Evolutionary conservation across 306 rosid genomes (phyloP), one percentile per base, ranked within the genome.

Genomic region (Canavalia gladiata): DNA sequence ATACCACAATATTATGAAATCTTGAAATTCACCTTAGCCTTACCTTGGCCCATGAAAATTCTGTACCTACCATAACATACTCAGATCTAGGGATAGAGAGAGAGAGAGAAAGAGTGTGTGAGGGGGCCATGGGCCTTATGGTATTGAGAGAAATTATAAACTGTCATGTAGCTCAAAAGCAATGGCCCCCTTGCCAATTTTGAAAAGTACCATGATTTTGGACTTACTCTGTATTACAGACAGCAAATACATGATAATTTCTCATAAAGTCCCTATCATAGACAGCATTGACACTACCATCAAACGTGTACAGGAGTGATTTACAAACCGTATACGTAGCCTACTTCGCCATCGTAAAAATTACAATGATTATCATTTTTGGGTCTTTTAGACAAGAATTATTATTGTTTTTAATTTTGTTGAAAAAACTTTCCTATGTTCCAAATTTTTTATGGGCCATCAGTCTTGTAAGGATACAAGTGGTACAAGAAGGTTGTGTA

Each of bases 261-360:
- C 82, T 73, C 33, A 35, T 10, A 12, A 55, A n/a, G 90, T 90
- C 96, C 58, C 65, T 6, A 25, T 88, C 94, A 84, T 0, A 2
- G 60, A 67, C 87, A 84, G 80, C 81, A 62, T 79, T 78, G 68
- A 80, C 87, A 81, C 84, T 56, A 66, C 41, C 82, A 80, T 83
- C 76, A 81, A 81, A 65, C 89, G 18, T 85, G 60, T 56, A 62
- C 83, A 79, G 83, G 84, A 74, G 91, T 93, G 97, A 93, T 82
- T 86, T 39, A 62, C 54, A 86, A 86, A 41, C 84, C 5, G 30
- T 81, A 73, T 81, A 93, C 97, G 96, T 91, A 88, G 96, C 96
- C 65, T 33, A 43, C 78, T 86, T 91, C 86, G 0, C 83, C 1
- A 93, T 93, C 97, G 41, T 64, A 74, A 69, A 88, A 57, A 79